phyloP scores from a whole-genome alignment of 2,329 filamentous ascomycete species.

The Fusarium tjaetaba region DNA sequence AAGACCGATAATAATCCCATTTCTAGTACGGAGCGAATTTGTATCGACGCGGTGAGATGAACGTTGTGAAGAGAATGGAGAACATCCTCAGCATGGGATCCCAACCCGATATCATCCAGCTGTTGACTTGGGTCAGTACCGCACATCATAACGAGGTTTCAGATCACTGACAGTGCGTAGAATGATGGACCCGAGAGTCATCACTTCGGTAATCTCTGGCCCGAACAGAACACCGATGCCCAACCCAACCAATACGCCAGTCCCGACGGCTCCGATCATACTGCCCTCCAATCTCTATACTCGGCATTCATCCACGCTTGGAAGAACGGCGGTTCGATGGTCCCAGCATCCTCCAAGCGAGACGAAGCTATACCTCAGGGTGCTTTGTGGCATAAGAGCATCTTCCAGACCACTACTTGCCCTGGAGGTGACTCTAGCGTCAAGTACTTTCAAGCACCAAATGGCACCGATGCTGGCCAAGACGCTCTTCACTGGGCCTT shows the following conservation, averaged over 20 bases:
- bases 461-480: neutral
- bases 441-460: neutral
- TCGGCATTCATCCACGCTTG: neutral
- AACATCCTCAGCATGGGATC: neutral
- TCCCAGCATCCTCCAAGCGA: neutral
- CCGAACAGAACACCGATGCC: neutral
- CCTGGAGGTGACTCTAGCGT: neutral
- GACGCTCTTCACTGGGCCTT: neutral
- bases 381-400: neutral
- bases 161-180: neutral
- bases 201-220: neutral
- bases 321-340: neutral
- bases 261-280: neutral
- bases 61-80: neutral
- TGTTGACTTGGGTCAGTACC: neutral
- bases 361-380: neutral
- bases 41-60: neutral
- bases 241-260: neutral
- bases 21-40: neutral
- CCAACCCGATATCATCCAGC: neutral
- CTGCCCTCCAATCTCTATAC: neutral
- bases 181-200: neutral
- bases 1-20: neutral
- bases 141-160: neutral
- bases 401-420: neutral